Percentiles rank a stretch among this genome's conserved stretches.
phyloP scores from a whole-genome alignment of 768 basidiomycete genomes.

The Termitomyces sp. region DNA sequence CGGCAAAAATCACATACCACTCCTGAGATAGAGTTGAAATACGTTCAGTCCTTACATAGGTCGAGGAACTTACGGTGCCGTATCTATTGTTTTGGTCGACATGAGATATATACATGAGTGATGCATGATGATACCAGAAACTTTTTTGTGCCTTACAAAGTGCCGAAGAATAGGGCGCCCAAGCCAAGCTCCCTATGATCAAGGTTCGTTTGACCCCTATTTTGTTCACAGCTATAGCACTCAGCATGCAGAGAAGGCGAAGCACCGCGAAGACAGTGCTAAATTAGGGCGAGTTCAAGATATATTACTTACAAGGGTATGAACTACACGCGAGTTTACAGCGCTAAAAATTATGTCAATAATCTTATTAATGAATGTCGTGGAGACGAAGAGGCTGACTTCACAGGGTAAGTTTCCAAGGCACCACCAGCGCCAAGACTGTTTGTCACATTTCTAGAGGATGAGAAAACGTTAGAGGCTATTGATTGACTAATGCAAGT shows the following conservation, averaged over 20 bases:
- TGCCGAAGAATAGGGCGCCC: conserved; percentile 13
- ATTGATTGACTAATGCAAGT: not conserved
- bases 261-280: conserved; percentile 16
- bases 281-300: not conserved
- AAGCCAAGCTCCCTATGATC: conserved; percentile 12
- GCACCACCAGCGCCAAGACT: conserved; percentile 17
- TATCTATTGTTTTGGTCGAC: conserved; percentile 19
- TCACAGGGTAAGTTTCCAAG: conserved; percentile 13
- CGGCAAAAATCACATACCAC: conserved; percentile 16
- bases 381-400: conserved; percentile 1
- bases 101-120: not conserved
- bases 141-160: conserved; percentile 7
- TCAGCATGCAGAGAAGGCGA: conserved; percentile 15
- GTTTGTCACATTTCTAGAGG: conserved; percentile 15
- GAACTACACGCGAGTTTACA: conserved; percentile 2
- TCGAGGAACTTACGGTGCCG: conserved; percentile 8
- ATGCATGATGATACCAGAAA: not conserved
- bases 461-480: not conserved
- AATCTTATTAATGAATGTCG: not conserved
- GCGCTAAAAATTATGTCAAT: not conserved
- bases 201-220: conserved; percentile 15
- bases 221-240: conserved; percentile 14
- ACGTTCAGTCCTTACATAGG: not conserved
- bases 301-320: not conserved
- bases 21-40: not conserved